phyloP scores from a whole-genome alignment of 768 basidiomycete genomes.

The Mycena capillaripes region DNA sequence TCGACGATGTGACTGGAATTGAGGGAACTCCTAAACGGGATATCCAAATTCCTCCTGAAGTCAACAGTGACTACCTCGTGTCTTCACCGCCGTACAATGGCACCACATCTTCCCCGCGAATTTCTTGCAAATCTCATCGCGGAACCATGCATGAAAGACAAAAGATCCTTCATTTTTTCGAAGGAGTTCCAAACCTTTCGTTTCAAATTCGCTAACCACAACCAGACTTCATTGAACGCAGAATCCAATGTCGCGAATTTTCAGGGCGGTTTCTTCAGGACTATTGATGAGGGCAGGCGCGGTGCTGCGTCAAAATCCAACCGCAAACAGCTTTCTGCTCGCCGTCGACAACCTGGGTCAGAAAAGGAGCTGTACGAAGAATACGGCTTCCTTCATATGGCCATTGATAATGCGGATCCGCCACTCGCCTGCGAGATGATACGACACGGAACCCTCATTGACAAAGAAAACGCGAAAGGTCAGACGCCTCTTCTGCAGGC shows the following conservation, averaged over 20 bases:
- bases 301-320: neutral
- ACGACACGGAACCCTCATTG: constrained; percentile 12
- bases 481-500: constrained; percentile 30
- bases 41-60: no score
- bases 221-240: neutral
- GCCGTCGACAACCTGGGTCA: neutral
- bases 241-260: neutral
- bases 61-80: no score
- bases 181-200: constrained; percentile 7
- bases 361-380: constrained; percentile 2
- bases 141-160: constrained; percentile 26
- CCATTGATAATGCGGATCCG: constrained; percentile 20
- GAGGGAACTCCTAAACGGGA: no score
- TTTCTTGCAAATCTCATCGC: constrained; percentile 23
- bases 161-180: constrained; percentile 16
- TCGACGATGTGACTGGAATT: no score
- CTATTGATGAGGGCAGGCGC: constrained; percentile 1
- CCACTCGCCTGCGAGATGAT: constrained; percentile 31
- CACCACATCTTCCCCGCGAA: constrained; percentile 20
- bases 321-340: neutral
- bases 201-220: constrained; percentile 8
- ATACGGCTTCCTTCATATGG: constrained; percentile 30
- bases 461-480: constrained; percentile 12
- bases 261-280: constrained; percentile 12
- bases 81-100: no score